These are phyloP conservation scores for Aspergillus fischeri DNA, from an alignment of 2,329 filamentous ascomycete genomes.

Conservation along the genomic window DNA sequence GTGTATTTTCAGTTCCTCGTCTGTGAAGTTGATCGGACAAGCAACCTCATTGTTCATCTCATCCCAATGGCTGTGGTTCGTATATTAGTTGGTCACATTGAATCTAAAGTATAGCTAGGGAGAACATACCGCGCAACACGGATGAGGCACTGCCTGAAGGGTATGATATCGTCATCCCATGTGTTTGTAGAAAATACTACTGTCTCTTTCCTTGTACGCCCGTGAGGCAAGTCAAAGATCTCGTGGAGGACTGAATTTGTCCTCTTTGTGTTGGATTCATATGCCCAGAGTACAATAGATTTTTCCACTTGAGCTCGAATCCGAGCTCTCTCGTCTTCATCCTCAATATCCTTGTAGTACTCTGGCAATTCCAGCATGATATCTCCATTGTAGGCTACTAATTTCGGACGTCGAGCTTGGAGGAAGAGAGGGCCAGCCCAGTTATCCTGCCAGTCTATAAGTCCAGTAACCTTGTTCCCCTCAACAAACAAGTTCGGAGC, in stretches of 20 bases:
- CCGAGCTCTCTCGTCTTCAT: constrained; percentile 7
- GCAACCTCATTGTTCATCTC: too few species aligned
- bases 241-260: constrained; percentile 11
- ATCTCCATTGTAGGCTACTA: constrained; percentile 24
- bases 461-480: constrained; percentile 30
- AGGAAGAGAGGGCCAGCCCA: constrained; percentile 27
- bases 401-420: constrained; percentile 16
- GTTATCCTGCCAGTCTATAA: constrained; percentile 43
- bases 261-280: constrained; percentile 14
- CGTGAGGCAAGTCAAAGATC: constrained; percentile 14
- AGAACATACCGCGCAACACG: too few species aligned
- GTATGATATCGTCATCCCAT: constrained; percentile 22
- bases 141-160: constrained; percentile 7
- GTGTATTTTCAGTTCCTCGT: too few species aligned
- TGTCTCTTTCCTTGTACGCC: constrained; percentile 15
- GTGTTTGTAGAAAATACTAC: constrained; percentile 19
- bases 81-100: too few species aligned
- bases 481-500: constrained; percentile 38
- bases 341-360: constrained; percentile 18
- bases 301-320: constrained; percentile 16
- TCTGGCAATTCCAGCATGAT: constrained; percentile 20
- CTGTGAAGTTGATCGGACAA: too few species aligned
- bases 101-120: too few species aligned
- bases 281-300: constrained; percentile 22
- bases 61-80: too few species aligned